phyloP scores from a whole-genome alignment of 768 basidiomycete species.

The Mycena belliarum region DNA sequence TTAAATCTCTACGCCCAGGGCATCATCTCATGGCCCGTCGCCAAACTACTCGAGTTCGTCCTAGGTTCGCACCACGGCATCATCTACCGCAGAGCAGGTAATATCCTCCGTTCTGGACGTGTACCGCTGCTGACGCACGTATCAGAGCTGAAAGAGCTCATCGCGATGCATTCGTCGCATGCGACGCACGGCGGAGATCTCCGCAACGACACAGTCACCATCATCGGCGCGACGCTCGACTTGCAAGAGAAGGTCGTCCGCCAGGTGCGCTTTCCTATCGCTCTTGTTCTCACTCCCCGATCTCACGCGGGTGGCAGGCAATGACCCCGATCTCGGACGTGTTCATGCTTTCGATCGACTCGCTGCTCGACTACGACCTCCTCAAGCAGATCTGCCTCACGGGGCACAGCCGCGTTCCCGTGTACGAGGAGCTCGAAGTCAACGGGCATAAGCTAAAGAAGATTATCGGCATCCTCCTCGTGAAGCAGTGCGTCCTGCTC shows the following conservation, averaged over 20 bases:
- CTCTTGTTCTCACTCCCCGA: background rate
- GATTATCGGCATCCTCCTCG: conserved; percentile 83
- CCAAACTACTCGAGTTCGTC: conserved; percentile 75
- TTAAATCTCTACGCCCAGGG: conserved; percentile 44
- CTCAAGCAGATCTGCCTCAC: conserved; percentile 75
- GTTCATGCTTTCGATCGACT: conserved; percentile 87
- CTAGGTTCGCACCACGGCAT: conserved; percentile 88
- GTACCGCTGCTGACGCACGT: background rate
- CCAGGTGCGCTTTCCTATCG: conserved; percentile 40
- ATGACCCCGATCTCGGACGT: conserved; percentile 82
- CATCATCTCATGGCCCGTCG: conserved; percentile 81
- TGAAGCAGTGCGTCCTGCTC: conserved; percentile 86
- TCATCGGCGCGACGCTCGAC: conserved; percentile 88
- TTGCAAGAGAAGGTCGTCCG: conserved; percentile 83
- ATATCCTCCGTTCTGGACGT: background rate
- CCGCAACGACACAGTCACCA: conserved; percentile 82
- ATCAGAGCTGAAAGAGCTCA: conserved; percentile 82
- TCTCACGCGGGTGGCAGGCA: conserved; percentile 41
- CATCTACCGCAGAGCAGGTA: conserved; percentile 78
- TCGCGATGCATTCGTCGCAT: conserved; percentile 80
- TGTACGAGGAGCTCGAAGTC: conserved; percentile 76
- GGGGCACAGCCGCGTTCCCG: conserved; percentile 83
- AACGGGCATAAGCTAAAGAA: conserved; percentile 63
- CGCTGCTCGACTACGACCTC: conserved; percentile 78
- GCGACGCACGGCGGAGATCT: conserved; percentile 83